Conservation (phyloP, 805 yeast species). For the Pichia cabralensis region DNA sequence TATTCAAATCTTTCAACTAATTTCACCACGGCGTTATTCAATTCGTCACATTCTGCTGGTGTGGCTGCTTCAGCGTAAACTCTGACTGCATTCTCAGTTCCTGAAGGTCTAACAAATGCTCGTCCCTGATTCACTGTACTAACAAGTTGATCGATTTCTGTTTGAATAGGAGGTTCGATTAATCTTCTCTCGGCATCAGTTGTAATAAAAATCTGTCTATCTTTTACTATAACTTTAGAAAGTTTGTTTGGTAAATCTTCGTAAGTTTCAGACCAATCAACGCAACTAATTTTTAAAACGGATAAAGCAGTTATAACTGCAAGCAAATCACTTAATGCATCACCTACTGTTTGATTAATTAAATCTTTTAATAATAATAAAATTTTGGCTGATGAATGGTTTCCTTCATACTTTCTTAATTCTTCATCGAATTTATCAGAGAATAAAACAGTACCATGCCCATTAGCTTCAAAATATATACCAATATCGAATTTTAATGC, state of each 20-base stretch:
- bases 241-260: constrained; percentile 80
- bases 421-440: constrained; percentile 40
- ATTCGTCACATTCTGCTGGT: constrained; percentile 33
- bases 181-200: constrained; percentile 85
- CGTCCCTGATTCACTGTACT: constrained; percentile 44
- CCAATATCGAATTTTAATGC: constrained; percentile 82
- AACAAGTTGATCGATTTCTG: constrained; percentile 56
- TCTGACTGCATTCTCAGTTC: constrained; percentile 96
- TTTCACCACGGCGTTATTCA: constrained; percentile 30
- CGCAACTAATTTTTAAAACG: constrained; percentile 37
- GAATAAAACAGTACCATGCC: constrained; percentile 95
- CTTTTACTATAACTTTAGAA: constrained; percentile 73
- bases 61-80: constrained; percentile 84
- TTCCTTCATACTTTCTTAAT: constrained; percentile 28
- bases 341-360: constrained; percentile 97
- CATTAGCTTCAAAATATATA: constrained; percentile 95
- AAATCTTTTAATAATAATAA: constrained; percentile 54
- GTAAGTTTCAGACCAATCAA: constrained; percentile 68
- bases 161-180: constrained; percentile 65
- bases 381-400: constrained; percentile 42
- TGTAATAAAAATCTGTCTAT: constrained; percentile 69
- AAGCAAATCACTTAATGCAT: constrained; percentile 87
- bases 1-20: constrained; percentile 4
- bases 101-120: constrained; percentile 92
- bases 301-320: constrained; percentile 60